Base-by-base conservation (phyloP, 805 yeast genomes). In the Starmerella tilneyi region DNA sequence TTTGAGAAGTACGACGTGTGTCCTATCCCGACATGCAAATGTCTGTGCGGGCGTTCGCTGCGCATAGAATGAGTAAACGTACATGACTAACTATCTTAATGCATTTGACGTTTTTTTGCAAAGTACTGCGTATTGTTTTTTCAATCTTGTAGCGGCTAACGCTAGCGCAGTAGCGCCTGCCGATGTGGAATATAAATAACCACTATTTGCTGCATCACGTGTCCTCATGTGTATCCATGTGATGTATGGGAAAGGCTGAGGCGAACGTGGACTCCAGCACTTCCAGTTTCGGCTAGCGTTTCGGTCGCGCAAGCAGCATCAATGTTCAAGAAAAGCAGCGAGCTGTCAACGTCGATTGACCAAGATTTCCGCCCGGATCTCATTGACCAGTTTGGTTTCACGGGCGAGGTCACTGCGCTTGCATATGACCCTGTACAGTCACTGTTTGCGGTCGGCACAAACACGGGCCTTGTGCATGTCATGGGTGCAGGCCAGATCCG, bases 11-110 rank as follows among this genome's bases (percentile, higher is more conserved):
- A 88, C 56, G 75, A 74, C 45, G 75, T 83, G 1, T 89, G 98
- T 58, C 96, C 98, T 0, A 94, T 89, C 3, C 96, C 96, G 0
- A 94, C 86, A 34, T 89, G 98, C 58, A 69, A 71, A 32, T 89
- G 98, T 58, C 69, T 75, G 41, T 89, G 97, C 26, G 58, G 57
- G 3, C 15, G 24, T n/a, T 36, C 40, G 3, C 29, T 36, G n/a
- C 20, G 40, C 6, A 36, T 15, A 7, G 6, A 28, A 7, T 12
- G n/a, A 5, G 31, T 11, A 24, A 8, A 11, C 27, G n/a, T 5
- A 13, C 31, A 9, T 24, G 27, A 24, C 27, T 24, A 9, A 9
- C 8, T 24, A 9, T 24, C 8, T 9, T 24, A 24, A 24, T 24
- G 27, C 11, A 24, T 24, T 24, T 24, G 8, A 24, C 27, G 11